Base-by-base conservation (phyloP, 306 rosid species). In the Glycine tomentella region DNA sequence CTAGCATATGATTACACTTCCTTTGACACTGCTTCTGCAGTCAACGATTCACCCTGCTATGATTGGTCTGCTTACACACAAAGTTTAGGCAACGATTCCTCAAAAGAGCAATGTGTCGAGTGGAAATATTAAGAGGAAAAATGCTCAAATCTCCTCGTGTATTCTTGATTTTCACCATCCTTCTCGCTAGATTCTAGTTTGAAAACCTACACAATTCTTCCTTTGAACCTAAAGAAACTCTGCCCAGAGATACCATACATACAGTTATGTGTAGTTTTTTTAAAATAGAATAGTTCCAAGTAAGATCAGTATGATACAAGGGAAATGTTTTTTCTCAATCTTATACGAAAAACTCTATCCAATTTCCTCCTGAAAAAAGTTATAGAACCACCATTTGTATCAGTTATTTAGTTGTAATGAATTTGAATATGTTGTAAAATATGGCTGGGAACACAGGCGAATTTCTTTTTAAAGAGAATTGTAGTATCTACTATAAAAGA, bases 361-460 rank as follows among this genome's bases (percentile, higher is more conserved):
- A 77, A 9, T 51, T 17, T 52, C 13, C 55, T 17, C 45, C 8
- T 4, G 11, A 66, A 6, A 49, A 58, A 40, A 42, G 4, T 52
- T 78, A 16, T 56, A 75, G 70, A 61, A 45, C 46, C 33, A 67
- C 9, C 44, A 38, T 34, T 4, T 38, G 44, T 38, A 38, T 38
- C 1, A 38, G 25, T 57, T 58, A 45, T 44, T 50, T 51, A 34
- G 52, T 50, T 40, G 66, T 69, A 51, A 17, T 20, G 69, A 50
- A 58, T 49, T 57, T 59, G 33, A 50, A 66, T 20, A 25, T 70
- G 16, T 7, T 20, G 40, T 67, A n/a, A 56, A 42, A 53, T 52
- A 36, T 64, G 64, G 55, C 67, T 56, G 63, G 71, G 17, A 53
- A 77, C 6, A 17, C 36, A 15, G 34, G 34, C 40, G 51, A 61